phyloP scores from a whole-genome alignment of 2,329 filamentous ascomycete species.

The Verticillium longisporum region DNA sequence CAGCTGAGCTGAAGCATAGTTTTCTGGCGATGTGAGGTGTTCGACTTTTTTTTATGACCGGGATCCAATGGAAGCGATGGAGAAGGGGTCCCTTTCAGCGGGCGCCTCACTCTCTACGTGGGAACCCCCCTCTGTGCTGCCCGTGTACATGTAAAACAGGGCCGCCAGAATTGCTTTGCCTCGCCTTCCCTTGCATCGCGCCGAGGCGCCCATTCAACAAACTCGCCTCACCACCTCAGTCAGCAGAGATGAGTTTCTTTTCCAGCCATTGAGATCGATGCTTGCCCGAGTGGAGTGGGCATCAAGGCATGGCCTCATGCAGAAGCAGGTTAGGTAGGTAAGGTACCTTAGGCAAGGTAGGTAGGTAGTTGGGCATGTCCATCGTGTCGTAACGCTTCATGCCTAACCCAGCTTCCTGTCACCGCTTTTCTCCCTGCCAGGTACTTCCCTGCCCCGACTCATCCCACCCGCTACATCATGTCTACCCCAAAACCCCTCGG shows the following conservation, averaged over 20 bases:
- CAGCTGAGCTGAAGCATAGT: background rate
- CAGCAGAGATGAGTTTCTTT: background rate
- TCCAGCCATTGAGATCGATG: background rate
- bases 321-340: background rate
- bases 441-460: slow-evolving; percentile 23
- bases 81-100: background rate
- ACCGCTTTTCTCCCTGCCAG: slow-evolving; percentile 25
- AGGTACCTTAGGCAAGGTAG: too few species aligned
- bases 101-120: background rate
- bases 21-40: background rate
- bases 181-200: background rate
- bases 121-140: background rate
- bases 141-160: background rate
- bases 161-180: background rate
- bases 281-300: slow-evolving; percentile 8
- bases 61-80: background rate
- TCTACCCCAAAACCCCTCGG: slow-evolving; percentile 21
- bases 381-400: slow-evolving; percentile 12
- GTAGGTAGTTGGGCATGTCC: slow-evolving; percentile 11
- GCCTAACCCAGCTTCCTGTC: slow-evolving; percentile 13
- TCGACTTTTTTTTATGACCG: background rate
- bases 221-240: background rate
- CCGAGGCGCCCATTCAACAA: background rate
- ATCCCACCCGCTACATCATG: slow-evolving; percentile 17
- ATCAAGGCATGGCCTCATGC: slow-evolving; percentile 10